Evolutionary conservation across 352 stramenopile species (phyloP).

Genomic region (Phytophthora chlamydospora): DNA sequence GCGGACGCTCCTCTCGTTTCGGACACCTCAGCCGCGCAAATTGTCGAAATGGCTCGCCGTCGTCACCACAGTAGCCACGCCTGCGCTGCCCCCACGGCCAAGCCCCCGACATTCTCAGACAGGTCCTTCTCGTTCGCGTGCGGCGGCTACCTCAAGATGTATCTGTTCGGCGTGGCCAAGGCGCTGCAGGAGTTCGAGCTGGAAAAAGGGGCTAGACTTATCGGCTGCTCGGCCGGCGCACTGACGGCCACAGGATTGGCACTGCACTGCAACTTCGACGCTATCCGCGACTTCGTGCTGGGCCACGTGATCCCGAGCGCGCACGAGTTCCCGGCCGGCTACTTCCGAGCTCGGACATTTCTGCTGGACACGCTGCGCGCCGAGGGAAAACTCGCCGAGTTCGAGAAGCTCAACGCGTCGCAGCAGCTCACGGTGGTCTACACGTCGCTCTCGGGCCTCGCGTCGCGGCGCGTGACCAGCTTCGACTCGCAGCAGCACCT

Average conservation of each 20-base stretch:
- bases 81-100: neutral
- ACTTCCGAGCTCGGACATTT: slow-evolving; percentile 74
- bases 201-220: slow-evolving; percentile 62
- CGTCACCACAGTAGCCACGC: slow-evolving; percentile 2
- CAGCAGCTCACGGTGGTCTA: slow-evolving; percentile 73
- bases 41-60: slow-evolving; percentile 10
- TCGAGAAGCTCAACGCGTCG: slow-evolving; percentile 52
- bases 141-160: slow-evolving; percentile 90
- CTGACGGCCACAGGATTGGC: slow-evolving; percentile 74
- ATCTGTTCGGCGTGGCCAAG: slow-evolving; percentile 88
- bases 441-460: slow-evolving; percentile 66
- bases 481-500: slow-evolving; percentile 72
- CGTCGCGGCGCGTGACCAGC: slow-evolving; percentile 59
- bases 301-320: slow-evolving; percentile 58
- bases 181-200: slow-evolving; percentile 79
- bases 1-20: too few species aligned
- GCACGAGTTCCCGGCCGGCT: slow-evolving; percentile 49
- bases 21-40: neutral
- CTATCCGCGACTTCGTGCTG: slow-evolving; percentile 69
- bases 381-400: slow-evolving; percentile 52
- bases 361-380: slow-evolving; percentile 51
- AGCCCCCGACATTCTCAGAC: slow-evolving; percentile 8
- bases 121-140: slow-evolving; percentile 89
- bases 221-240: slow-evolving; percentile 81
- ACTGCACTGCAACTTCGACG: slow-evolving; percentile 76